phyloP scores from a whole-genome alignment of 2,329 filamentous ascomycete genomes.

The Fusarium sterilihyphosum region DNA sequence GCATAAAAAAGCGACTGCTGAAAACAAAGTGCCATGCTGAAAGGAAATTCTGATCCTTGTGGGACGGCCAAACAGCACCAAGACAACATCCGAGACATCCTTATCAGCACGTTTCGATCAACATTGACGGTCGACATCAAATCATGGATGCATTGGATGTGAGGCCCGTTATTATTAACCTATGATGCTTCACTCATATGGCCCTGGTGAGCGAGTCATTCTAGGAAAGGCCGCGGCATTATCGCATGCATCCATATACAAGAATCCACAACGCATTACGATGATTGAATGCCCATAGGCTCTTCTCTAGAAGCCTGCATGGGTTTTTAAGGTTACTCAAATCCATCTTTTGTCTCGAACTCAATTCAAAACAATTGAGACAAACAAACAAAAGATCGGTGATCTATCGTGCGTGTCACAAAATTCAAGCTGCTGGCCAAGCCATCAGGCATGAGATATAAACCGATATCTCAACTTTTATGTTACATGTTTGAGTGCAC shows the following conservation, averaged over 20 bases:
- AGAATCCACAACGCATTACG: background rate
- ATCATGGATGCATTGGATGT: background rate
- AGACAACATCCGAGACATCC: slow-evolving; percentile 14
- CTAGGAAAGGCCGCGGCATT: background rate
- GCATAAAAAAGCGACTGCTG: background rate
- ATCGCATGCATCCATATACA: background rate
- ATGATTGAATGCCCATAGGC: background rate
- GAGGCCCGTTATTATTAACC: slow-evolving; percentile 10
- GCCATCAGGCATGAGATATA: background rate
- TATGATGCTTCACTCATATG: background rate
- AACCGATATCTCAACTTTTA: background rate
- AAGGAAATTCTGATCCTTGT: background rate
- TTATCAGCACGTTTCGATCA: background rate
- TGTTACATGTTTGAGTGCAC: background rate
- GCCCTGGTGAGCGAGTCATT: background rate
- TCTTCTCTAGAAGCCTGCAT: background rate
- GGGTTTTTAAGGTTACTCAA: background rate
- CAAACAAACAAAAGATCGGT: background rate
- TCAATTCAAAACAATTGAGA: background rate
- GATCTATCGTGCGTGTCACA: slow-evolving; percentile 14
- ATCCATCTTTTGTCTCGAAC: background rate
- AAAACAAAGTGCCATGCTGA: slow-evolving; percentile 13
- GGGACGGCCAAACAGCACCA: slow-evolving; percentile 10
- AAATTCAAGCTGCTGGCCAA: slow-evolving; percentile 4
- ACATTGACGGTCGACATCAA: background rate